Percentiles rank a stretch among this genome's conserved stretches.
These are phyloP conservation scores for Parietichytrium sp. DNA, from an alignment of 108 stramenopile species.

Conservation along the genomic window DNA sequence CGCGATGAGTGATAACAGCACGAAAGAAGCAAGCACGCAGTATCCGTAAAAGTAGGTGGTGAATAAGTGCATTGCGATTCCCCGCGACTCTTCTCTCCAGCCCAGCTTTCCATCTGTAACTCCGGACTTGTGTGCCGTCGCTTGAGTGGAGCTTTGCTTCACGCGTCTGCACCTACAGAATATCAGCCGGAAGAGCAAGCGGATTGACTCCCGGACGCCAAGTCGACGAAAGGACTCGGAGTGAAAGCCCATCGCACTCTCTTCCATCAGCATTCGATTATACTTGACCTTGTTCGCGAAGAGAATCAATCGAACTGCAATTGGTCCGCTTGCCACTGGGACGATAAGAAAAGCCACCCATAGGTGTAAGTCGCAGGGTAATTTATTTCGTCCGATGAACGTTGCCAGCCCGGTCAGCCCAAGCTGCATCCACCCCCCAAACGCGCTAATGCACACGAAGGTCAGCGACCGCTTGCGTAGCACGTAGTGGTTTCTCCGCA, in stretches of 20 bases:
- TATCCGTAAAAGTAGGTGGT: no score
- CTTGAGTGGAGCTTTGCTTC: neutral
- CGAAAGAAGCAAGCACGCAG: neutral
- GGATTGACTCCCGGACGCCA: neutral
- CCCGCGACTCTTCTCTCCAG: no score
- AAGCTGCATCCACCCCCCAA: neutral
- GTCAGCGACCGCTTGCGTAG: neutral
- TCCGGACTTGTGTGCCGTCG: neutral
- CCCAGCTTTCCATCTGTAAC: no score
- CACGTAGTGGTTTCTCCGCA: neutral
- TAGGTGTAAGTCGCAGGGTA: neutral
- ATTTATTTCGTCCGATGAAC: neutral
- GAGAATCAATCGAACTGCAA: neutral
- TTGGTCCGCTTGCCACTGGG: neutral
- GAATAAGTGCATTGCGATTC: no score
- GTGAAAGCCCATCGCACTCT: neutral
- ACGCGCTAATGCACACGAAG: neutral
- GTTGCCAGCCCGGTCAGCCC: neutral
- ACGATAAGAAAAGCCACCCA: slow-evolving; percentile 2
- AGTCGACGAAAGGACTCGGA: neutral
- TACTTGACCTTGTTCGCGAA: neutral
- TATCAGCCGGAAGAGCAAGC: neutral
- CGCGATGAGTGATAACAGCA: neutral
- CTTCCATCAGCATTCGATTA: neutral
- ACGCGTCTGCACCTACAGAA: neutral